A percentile compares a stretch with the other conserved stretches of the same genome.
Conservation (phyloP, 2,329 filamentous ascomycete species). For the Sporothrix luriei region DNA sequence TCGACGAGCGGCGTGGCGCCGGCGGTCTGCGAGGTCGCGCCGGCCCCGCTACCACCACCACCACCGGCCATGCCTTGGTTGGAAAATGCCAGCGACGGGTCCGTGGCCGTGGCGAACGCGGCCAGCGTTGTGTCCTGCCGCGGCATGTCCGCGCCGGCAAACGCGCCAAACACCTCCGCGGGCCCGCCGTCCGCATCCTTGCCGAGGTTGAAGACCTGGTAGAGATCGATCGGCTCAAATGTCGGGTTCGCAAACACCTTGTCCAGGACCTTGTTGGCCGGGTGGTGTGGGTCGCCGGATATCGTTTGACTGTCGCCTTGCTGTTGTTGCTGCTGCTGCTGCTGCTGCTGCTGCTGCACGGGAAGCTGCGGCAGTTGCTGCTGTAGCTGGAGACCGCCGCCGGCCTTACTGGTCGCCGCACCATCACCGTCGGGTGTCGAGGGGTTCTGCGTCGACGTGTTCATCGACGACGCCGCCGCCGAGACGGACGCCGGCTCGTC, state of each 20-base stretch:
- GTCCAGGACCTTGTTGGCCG: slow-evolving; percentile 43
- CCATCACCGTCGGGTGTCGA: slow-evolving; percentile 7
- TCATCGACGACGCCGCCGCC: slow-evolving; percentile 15
- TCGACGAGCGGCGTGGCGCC: slow-evolving; percentile 40
- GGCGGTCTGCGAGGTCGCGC: neutral
- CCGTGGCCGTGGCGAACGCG: slow-evolving; percentile 29
- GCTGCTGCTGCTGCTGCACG: slow-evolving; percentile 16
- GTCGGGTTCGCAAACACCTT: slow-evolving; percentile 46
- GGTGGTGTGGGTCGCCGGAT: slow-evolving; percentile 20
- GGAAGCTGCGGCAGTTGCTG: slow-evolving; percentile 12
- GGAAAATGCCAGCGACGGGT: neutral
- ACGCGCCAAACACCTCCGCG: slow-evolving; percentile 30
- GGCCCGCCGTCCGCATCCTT: slow-evolving; percentile 29
- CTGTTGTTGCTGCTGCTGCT: slow-evolving; percentile 27
- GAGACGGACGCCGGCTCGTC: slow-evolving; percentile 11
- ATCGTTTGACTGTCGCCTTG: neutral
- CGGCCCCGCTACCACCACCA: neutral
- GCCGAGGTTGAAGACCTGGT: slow-evolving; percentile 36
- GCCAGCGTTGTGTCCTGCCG: slow-evolving; percentile 35
- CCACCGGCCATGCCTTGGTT: neutral
- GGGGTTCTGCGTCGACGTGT: neutral
- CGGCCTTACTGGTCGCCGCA: neutral
- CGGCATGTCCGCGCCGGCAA: slow-evolving; percentile 33
- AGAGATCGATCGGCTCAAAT: slow-evolving; percentile 45
- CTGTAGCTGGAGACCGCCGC: slow-evolving; percentile 24